A percentile compares a stretch with the other conserved stretches of the same genome.
phyloP scores from a whole-genome alignment of 75 land plant genomes.

The Ceratopteris richardii region DNA sequence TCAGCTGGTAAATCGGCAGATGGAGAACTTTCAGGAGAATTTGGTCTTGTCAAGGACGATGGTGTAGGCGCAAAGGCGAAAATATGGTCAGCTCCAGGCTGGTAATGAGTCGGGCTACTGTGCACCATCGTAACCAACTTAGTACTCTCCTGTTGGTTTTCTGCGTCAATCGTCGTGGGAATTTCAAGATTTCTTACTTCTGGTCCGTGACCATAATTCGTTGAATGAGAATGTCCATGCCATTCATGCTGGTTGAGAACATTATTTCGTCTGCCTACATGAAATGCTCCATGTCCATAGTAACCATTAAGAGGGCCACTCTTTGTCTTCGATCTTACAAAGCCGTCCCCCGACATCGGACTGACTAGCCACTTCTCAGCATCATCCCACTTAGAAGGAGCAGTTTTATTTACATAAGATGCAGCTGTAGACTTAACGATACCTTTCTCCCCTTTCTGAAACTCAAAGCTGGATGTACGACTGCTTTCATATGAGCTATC shows the following conservation, averaged over 20 bases:
- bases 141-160: too few relatives aligned
- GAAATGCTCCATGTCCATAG: not conserved
- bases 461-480: conserved; percentile 40
- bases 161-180: too few relatives aligned
- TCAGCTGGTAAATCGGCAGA: not conserved
- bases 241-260: not conserved
- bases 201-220: not conserved
- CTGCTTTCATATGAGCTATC: conserved; percentile 35
- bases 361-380: conserved; percentile 89
- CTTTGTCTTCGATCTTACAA: conserved; percentile 13
- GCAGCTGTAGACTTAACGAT: conserved; percentile 9
- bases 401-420: conserved; percentile 51
- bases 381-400: conserved; percentile 95
- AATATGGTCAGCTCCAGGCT: not conserved
- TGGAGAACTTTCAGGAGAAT: not conserved
- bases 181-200: too few relatives aligned
- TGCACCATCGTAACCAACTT: too few relatives aligned
- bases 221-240: not conserved
- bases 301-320: conserved; percentile 1
- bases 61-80: conserved; percentile 1
- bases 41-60: not conserved
- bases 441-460: conserved; percentile 17
- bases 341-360: conserved; percentile 29
- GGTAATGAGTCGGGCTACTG: not conserved
- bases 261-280: conserved; percentile 1